Base-by-base conservation (phyloP, 768 basidiomycete species). In the Rubroboletus satanas region DNA sequence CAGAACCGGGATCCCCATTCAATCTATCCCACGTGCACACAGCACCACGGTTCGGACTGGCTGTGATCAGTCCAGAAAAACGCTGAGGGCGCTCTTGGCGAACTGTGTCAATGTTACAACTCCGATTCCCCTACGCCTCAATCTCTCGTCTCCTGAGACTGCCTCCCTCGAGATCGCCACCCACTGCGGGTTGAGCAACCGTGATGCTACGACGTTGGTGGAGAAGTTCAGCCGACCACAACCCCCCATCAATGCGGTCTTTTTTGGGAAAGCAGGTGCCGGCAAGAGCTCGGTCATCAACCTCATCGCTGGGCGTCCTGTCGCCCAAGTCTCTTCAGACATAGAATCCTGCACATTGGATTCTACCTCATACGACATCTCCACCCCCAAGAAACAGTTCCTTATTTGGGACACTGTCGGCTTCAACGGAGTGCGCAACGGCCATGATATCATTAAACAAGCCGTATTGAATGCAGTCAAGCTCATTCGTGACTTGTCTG, bases 251-350 rank as follows among this genome's bases (percentile, higher is more conserved):
- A 73, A 74, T 42, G 51, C 73, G 31, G 59, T 76, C 18, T 31
- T 76, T 11, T 74, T 76, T 38, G 74, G 74, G 1, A 70, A 74
- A 46, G 7, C 31, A 11, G 39, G 39, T 2, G 21, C 31, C 10
- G 66, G 66, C 2, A 74, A 74, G 48, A 70, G 71, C 46, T 71
- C 71, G 0, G 56, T 75, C n/a, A 51, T 51, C 31, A 32, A 32
- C 11, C 31, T 32, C 31, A 32, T 46, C 0, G 21, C 32, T 14
- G 42, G 32, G 9, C 1, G 3, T 46, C 17, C 42, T 9, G 8
- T 35, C 7, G 50, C 50, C 5, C 1, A 18, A 15, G 32, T 51
- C 23, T 28, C 11, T 28, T 18, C 43, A 28, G 9, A 8, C 8
- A 11, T 12, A 11, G 14, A 11, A 0, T 8, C 12, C 28, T 51